Conservation (phyloP, 768 basidiomycete genomes). For the Amanita rubescens region DNA sequence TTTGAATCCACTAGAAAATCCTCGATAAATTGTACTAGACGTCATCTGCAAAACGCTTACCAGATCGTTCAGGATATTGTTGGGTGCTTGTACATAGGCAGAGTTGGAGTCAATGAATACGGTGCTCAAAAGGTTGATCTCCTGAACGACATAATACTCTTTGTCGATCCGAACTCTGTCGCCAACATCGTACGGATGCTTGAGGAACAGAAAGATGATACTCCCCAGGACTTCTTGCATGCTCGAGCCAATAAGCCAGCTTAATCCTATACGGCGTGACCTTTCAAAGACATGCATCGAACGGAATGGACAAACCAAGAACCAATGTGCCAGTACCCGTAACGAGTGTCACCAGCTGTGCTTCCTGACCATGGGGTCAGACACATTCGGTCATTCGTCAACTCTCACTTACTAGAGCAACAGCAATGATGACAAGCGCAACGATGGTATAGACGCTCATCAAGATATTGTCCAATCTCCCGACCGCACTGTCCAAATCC, state of each 20-base stretch:
- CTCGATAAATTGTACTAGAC: neutral
- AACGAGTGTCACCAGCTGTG: constrained; percentile 64
- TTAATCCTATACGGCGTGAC: constrained; percentile 41
- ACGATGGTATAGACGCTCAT: constrained; percentile 74
- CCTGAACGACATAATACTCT: constrained; percentile 70
- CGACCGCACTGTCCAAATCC: constrained; percentile 85
- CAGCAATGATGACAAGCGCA: constrained; percentile 71
- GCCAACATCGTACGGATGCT: constrained; percentile 79
- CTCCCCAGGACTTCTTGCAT: constrained; percentile 75
- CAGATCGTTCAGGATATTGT: constrained; percentile 48
- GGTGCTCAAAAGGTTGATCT: constrained; percentile 79
- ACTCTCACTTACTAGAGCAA: constrained; percentile 52
- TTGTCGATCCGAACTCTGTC: constrained; percentile 55
- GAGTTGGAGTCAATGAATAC: constrained; percentile 58
- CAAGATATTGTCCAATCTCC: constrained; percentile 78
- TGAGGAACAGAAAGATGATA: constrained; percentile 89
- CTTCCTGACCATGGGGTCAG: constrained; percentile 41
- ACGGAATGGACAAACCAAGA: constrained; percentile 29
- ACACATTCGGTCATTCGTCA: constrained; percentile 5
- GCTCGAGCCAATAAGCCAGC: constrained; percentile 81
- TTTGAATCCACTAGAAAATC: constrained; percentile 51
- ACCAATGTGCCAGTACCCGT: constrained; percentile 65
- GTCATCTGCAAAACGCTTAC: constrained; percentile 23
- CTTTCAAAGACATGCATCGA: neutral
- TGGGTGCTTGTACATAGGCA: constrained; percentile 65